Percentiles rank a stretch among this genome's conserved stretches.
Evolutionary conservation across 179 eudicot species (phyloP).

Genomic region (Silene vulgaris): DNA sequence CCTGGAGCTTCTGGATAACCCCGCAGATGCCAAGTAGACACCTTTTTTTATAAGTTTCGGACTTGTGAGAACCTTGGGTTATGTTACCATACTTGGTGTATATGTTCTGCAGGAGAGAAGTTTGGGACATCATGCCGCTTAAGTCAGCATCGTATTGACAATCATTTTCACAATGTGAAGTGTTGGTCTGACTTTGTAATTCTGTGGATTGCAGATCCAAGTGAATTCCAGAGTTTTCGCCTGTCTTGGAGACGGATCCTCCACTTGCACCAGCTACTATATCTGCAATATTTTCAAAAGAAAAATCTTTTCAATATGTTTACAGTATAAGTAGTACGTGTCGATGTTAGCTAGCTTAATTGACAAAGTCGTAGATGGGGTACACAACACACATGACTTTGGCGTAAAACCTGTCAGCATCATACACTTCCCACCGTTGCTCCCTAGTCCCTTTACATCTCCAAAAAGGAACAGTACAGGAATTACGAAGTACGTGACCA

Average conservation of each 20-base stretch:
- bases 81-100: slow-evolving; percentile 10
- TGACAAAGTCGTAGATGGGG: too few species aligned
- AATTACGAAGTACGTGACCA: too few species aligned
- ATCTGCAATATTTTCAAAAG: not conserved
- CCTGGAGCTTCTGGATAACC: slow-evolving; percentile 12
- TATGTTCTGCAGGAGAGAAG: slow-evolving; percentile 8
- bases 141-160: not conserved
- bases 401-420: too few species aligned
- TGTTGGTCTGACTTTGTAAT: not conserved
- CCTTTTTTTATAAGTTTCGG: not conserved
- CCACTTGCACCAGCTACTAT: not conserved
- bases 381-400: too few species aligned
- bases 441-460: too few species aligned
- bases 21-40: not conserved
- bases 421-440: too few species aligned
- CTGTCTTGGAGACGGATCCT: not conserved
- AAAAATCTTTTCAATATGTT: not conserved
- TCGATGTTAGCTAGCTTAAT: too few species aligned
- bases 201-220: not conserved
- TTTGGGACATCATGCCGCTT: not conserved
- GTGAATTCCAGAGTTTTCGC: not conserved
- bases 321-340: too few species aligned
- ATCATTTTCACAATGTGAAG: not conserved
- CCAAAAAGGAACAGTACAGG: too few species aligned
- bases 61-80: not conserved